These are phyloP conservation scores for Aureobasidium sp. DNA, from an alignment of 2,329 filamentous ascomycete genomes.

Conservation along the genomic window DNA sequence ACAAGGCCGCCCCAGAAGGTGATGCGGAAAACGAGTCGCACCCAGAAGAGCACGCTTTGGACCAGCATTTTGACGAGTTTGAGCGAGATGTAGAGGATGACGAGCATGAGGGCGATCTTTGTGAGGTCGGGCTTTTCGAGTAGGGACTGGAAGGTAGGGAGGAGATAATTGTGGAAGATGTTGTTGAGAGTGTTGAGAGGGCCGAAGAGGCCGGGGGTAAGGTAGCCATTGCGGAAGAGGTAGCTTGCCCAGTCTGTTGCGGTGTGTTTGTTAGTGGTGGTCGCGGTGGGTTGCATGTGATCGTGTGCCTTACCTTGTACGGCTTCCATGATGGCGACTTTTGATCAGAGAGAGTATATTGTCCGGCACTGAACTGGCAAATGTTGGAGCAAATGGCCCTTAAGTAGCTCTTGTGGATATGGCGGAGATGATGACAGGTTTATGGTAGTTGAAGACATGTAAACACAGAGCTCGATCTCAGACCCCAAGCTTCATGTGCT, in stretches of 20 bases:
- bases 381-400: background rate
- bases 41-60: conserved; percentile 68
- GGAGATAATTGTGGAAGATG: conserved; percentile 21
- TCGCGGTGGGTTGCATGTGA: background rate
- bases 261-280: conserved; percentile 10
- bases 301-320: conserved; percentile 21
- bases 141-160: conserved; percentile 24
- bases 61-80: conserved; percentile 61
- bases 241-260: conserved; percentile 26
- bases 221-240: conserved; percentile 20
- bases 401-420: background rate
- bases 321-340: conserved; percentile 21
- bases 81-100: conserved; percentile 55
- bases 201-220: conserved; percentile 18
- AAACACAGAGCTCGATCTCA: conserved; percentile 3
- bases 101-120: conserved; percentile 48
- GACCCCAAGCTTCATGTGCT: background rate
- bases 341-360: background rate
- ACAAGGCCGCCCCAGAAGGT: conserved; percentile 56
- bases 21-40: conserved; percentile 55
- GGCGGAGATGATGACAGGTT: background rate
- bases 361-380: background rate
- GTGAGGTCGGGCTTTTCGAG: conserved; percentile 38
- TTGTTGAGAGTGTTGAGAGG: conserved; percentile 18
- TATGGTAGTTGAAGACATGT: background rate